Evolutionary conservation across 257 asterid genomes (phyloP).

Genomic region (Scutellaria galericulata): DNA sequence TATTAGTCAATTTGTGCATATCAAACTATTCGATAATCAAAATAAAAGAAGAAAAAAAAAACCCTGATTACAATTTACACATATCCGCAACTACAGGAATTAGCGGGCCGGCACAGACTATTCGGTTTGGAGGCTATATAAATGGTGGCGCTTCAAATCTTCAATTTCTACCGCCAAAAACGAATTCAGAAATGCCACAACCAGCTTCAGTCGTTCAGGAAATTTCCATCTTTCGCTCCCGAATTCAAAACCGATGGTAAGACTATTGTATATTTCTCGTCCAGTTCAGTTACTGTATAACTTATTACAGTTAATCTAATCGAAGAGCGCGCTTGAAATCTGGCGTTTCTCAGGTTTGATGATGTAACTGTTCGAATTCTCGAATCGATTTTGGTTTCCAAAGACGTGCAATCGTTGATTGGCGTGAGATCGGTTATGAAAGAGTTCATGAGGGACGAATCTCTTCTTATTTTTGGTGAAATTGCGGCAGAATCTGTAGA

Average conservation of each 20-base stretch:
- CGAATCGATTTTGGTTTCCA: constrained; percentile 58
- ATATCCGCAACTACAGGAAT: no score
- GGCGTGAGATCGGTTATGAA: constrained; percentile 51
- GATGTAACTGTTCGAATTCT: constrained; percentile 64
- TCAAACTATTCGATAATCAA: no score
- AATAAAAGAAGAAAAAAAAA: no score
- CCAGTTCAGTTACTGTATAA: not conserved
- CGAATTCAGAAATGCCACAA: constrained; percentile 43
- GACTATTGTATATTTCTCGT: not conserved
- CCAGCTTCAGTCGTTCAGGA: constrained; percentile 46
- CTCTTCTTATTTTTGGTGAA: constrained; percentile 60
- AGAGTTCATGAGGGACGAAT: constrained; percentile 67
- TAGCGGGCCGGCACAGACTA: not conserved
- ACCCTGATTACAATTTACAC: no score
- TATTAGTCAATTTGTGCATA: no score
- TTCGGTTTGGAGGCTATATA: not conserved
- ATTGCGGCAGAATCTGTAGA: constrained; percentile 54
- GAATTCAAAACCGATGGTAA: constrained; percentile 66
- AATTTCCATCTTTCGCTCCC: constrained; percentile 61
- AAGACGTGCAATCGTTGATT: constrained; percentile 52
- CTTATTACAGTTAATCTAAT: not conserved
- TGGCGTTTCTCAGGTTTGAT: constrained; percentile 53
- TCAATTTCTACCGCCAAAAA: constrained; percentile 30
- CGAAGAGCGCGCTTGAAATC: constrained; percentile 9
- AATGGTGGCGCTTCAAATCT: constrained; percentile 30